Evolutionary conservation across 2,329 filamentous ascomycete genomes (phyloP).

Genomic region (Lachnellula arida): DNA sequence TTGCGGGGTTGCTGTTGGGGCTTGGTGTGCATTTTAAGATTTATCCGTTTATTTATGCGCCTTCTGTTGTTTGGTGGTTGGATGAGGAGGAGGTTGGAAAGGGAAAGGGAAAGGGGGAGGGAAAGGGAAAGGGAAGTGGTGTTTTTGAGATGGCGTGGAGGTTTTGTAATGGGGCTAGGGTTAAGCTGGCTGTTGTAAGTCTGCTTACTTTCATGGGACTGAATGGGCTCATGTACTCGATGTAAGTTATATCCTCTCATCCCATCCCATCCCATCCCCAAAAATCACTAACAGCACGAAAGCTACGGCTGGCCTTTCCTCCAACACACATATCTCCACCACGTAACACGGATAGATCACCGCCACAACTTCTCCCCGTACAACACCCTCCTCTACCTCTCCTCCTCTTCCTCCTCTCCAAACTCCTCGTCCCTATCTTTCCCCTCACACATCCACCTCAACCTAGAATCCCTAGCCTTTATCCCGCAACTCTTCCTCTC

Average conservation of each 20-base stretch:
- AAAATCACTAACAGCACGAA: not conserved
- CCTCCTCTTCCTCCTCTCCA: slow-evolving; percentile 52
- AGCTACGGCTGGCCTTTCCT: slow-evolving; percentile 80
- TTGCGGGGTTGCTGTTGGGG: slow-evolving; percentile 74
- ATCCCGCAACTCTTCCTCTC: slow-evolving; percentile 81
- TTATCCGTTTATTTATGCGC: slow-evolving; percentile 94
- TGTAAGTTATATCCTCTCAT: slow-evolving; percentile 59
- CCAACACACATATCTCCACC: slow-evolving; percentile 87
- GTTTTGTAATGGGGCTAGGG: slow-evolving; percentile 51
- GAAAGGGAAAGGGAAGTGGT: slow-evolving; percentile 24
- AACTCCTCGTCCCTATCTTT: slow-evolving; percentile 34
- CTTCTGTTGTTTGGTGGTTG: slow-evolving; percentile 76
- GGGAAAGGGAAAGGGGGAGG: not conserved
- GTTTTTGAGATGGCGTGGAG: slow-evolving; percentile 24
- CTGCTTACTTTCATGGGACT: slow-evolving; percentile 67
- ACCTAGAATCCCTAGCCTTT: slow-evolving; percentile 78
- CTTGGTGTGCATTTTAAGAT: slow-evolving; percentile 96
- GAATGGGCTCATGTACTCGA: slow-evolving; percentile 72
- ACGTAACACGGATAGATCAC: slow-evolving; percentile 89
- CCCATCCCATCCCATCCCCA: not conserved
- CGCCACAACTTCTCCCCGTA: slow-evolving; percentile 98
- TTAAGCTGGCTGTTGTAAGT: slow-evolving; percentile 59
- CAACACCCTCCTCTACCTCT: slow-evolving; percentile 84
- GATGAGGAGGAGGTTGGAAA: slow-evolving; percentile 47
- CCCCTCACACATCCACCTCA: slow-evolving; percentile 26